A percentile compares a stretch with the other conserved stretches of the same genome.
Evolutionary conservation across 208 protist genomes (phyloP).

Genomic region (Trypanosoma cruzi): DNA sequence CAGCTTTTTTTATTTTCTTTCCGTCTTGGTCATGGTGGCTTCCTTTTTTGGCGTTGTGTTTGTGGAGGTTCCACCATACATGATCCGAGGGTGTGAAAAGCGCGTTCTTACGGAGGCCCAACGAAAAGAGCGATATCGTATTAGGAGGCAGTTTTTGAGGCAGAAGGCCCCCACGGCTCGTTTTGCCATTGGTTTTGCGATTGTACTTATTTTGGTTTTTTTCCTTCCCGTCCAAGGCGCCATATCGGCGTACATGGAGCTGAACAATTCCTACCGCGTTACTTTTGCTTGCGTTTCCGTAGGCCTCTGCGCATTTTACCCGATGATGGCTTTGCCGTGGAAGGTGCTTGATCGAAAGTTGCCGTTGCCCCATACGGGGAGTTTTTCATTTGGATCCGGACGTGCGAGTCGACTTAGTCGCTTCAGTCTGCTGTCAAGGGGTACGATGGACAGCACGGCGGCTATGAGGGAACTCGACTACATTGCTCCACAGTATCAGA

Average conservation of each 20-base stretch:
- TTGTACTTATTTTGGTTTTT: slow-evolving; percentile 61
- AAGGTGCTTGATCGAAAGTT: slow-evolving; percentile 39
- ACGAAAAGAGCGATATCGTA: slow-evolving; percentile 31
- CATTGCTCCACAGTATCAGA: slow-evolving; percentile 32
- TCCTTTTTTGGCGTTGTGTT: slow-evolving; percentile 55
- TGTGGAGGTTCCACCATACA: slow-evolving; percentile 70
- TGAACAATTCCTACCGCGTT: slow-evolving; percentile 29
- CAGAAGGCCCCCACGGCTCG: slow-evolving; percentile 69
- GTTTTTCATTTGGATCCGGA: background rate
- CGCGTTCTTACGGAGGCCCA: slow-evolving; percentile 39
- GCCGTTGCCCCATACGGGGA: background rate
- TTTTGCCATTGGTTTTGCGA: slow-evolving; percentile 58
- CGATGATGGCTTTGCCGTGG: slow-evolving; percentile 56
- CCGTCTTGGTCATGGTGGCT: slow-evolving; percentile 33
- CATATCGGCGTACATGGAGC: slow-evolving; percentile 39
- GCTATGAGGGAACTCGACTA: slow-evolving; percentile 13
- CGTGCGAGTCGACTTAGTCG: background rate
- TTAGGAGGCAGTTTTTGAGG: slow-evolving; percentile 57
- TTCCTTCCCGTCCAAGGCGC: slow-evolving; percentile 68
- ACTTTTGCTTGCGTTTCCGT: slow-evolving; percentile 51
- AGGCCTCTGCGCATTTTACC: slow-evolving; percentile 32
- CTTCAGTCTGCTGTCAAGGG: background rate
- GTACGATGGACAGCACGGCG: background rate
- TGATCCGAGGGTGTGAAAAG: slow-evolving; percentile 68
- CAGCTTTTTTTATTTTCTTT: slow-evolving; percentile 69